Evolutionary conservation across 2,329 filamentous ascomycete species (phyloP), one percentile per base, ranked within the genome.

Genomic region (Claviceps sp.): DNA sequence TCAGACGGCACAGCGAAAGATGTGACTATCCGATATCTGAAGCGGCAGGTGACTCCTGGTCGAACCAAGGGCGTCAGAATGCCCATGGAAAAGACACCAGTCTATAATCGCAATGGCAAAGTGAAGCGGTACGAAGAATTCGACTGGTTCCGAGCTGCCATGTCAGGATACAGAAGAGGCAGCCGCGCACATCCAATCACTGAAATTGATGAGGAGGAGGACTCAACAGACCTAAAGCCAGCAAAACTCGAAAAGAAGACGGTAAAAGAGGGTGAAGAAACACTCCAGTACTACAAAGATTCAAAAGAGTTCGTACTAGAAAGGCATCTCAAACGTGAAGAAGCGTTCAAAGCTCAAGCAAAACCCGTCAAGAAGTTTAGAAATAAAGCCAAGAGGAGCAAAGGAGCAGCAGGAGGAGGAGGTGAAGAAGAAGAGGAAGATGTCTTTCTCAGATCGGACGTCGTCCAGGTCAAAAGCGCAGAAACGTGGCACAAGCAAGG

Each of bases 401-500:
- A 83, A 20, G 29, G n/a, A 29, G 23, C 43, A 29, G 23, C 14
- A 45, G 23, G 1, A 11, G 23, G 4, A 45, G 43, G 16, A 7
- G 42, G 4, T 3, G 22, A 46, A 2, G 85, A 84, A 45, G 79
- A 86, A 44, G 79, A 86, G 53, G 88, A 95, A 63, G 82, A 87
- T 1, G 88, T 97, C 0, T 97, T 82, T 62, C 76, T 76, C 1
- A 82, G 91, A 37, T 77, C 79, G 50, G 90, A 97, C 57, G 81
- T 97, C 0, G 80, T 90, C 2, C 75, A 78, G 40, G 95, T 94
- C 64, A 90, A 95, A 66, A 94, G 88, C 29, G 85, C 86, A 1
- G 93, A 98, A 64, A 95, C 88, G 1, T 98, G 93, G 93, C 93
- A 97, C 64, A 96, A 96, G 64, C 91, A 96, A 71, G 93, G 93